A percentile compares a stretch with the other conserved stretches of the same genome.
Conservation (phyloP, 2,329 filamentous ascomycete genomes). For the Neonectria punicea region DNA sequence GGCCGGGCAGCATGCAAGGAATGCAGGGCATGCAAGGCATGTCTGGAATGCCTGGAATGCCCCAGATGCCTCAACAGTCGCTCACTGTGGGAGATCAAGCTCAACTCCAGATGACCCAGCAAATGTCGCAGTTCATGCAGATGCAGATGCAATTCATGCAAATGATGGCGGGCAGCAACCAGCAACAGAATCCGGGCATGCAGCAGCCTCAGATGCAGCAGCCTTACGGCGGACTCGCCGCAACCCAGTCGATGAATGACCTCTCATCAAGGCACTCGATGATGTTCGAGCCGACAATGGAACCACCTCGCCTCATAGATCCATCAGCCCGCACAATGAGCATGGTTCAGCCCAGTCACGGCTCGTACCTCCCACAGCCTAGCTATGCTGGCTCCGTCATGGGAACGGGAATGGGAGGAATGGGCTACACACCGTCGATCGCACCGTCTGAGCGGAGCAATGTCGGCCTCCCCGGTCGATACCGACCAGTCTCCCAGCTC, state of each 20-base stretch:
- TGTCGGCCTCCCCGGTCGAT: constrained; percentile 87
- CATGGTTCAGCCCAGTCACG: constrained; percentile 78
- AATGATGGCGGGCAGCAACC: constrained; percentile 68
- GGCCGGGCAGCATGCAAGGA: constrained; percentile 36
- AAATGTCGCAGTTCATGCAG: constrained; percentile 89
- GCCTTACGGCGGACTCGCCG: constrained; percentile 42
- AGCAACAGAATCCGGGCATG: constrained; percentile 13
- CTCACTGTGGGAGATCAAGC: constrained; percentile 74
- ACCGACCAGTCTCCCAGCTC: constrained; percentile 84
- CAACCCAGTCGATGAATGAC: constrained; percentile 57
- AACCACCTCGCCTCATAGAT: constrained; percentile 55
- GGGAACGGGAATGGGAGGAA: constrained; percentile 46
- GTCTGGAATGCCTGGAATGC: constrained; percentile 36
- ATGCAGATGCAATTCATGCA: constrained; percentile 97
- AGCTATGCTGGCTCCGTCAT: constrained; percentile 46
- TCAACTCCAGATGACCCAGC: constrained; percentile 82
- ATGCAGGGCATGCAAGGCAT: constrained; percentile 24
- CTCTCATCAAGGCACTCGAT: constrained; percentile 58
- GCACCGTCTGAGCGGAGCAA: constrained; percentile 97
- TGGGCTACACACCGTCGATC: constrained; percentile 86
- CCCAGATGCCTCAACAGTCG: constrained; percentile 54
- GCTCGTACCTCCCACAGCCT: constrained; percentile 65
- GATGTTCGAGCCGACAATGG: constrained; percentile 58
- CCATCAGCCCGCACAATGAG: constrained; percentile 77
- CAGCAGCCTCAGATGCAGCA: constrained; percentile 40